Conservation (phyloP, 257 asterid genomes). For the Verbena officinalis region DNA sequence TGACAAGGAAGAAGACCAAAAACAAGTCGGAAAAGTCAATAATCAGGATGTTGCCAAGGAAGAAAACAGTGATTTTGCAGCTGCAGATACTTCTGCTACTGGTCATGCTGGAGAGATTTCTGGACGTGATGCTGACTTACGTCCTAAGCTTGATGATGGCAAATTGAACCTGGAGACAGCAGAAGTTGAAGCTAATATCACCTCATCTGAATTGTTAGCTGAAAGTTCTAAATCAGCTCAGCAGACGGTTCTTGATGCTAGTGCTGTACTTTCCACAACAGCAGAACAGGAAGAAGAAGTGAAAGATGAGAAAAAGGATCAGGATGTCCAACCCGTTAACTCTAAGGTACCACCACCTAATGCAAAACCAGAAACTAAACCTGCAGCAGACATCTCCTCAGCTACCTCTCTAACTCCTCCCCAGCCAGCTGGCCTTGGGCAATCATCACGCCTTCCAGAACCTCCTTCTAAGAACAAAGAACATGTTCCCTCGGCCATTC, state of each 20-base stretch:
- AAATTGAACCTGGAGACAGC: slow-evolving; percentile 27
- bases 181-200: slow-evolving; percentile 35
- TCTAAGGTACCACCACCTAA: slow-evolving; percentile 26
- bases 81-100: slow-evolving; percentile 20
- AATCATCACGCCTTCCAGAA: slow-evolving; percentile 27
- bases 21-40: slow-evolving; percentile 29
- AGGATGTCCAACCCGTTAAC: too few species aligned
- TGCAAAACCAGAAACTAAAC: slow-evolving; percentile 34
- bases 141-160: slow-evolving; percentile 32
- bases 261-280: slow-evolving; percentile 34
- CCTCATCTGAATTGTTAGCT: slow-evolving; percentile 30
- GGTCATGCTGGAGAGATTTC: slow-evolving; percentile 24
- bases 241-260: slow-evolving; percentile 28
- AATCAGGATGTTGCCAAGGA: slow-evolving; percentile 36
- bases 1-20: too few species aligned
- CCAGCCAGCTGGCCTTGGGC: slow-evolving; percentile 40
- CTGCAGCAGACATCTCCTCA: slow-evolving; percentile 47
- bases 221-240: slow-evolving; percentile 40
- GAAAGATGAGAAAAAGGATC: slow-evolving; percentile 33
- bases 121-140: slow-evolving; percentile 30
- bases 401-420: slow-evolving; percentile 36
- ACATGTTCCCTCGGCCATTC: slow-evolving; percentile 33
- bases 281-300: slow-evolving; percentile 38
- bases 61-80: slow-evolving; percentile 36
- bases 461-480: slow-evolving; percentile 43